Base-by-base conservation (phyloP, 208 protist species). In the Leishmania guyanensis region DNA sequence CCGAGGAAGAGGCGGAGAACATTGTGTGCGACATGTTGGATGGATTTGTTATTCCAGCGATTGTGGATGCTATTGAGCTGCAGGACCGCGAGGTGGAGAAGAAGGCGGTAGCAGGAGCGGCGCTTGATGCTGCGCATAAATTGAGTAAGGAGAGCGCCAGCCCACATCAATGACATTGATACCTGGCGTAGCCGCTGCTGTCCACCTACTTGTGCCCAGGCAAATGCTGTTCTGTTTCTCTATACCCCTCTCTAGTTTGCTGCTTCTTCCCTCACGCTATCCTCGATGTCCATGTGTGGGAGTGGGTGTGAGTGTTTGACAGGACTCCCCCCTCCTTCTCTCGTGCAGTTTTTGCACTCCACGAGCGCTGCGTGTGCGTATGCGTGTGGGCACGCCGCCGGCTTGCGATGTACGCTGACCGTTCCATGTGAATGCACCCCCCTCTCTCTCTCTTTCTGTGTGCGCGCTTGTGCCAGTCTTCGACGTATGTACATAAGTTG, bases 21-120 rank as follows among this genome's bases (percentile, higher is more conserved):
- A 17, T 89, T 0, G 94, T 96, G 48, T 96, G 94, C 82, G 92
- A 95, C 80, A 89, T 97, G 82, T 79, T 97, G 20, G 94, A 97
- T 70, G 69, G 70, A 1, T 95, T 97, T 75, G 72, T 97, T 20
- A 83, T 97, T 29, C 92, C 90, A 10, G 85, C 92, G 16, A 89
- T 93, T 5, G 86, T 94, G 51, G 90, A 95, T 54, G 85, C 85
- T 50, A 91, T 95, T 71, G 75, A 50, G 36, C 54, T 85, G 64
- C 85, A 80, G 68, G 78, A 76, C 36, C 75, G 85, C 26, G 82
- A 88, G 78, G 77, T 89, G 56, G 83, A 88, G 33, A 89, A 93
- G 80, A 76, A 89, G 79, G 92, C 91, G 0, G 85, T 90, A 0
- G 91, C 92, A 4, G 83, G 75, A 16, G 88, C 85, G 2, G 90